Base-by-base conservation (phyloP, 2,329 filamentous ascomycete species). In the Fusarium drepaniforme region DNA sequence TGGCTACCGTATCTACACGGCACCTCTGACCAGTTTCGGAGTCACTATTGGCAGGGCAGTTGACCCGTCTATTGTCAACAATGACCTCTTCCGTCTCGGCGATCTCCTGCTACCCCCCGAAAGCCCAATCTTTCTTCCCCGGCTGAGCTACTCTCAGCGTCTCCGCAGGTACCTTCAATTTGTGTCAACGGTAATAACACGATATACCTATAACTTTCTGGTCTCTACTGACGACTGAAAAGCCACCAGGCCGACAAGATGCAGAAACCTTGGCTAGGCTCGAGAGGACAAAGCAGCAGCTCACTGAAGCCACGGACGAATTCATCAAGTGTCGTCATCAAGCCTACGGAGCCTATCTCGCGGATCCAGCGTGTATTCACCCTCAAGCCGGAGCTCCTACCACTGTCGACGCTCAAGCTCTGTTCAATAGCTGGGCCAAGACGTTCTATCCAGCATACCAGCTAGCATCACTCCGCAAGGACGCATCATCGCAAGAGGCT, bases 291-390 rank as follows among this genome's bases (percentile, higher is more conserved):
- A 44, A 44, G n/a, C 12, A 44, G 12, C n/a, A 44, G 40, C 40
- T 44, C n/a, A 44, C 12, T 23, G 40, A 44, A 8, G 40, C 40
- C 12, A 44, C n/a, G 12, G 7, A 44, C 21, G n/a, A 44, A 8
- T 44, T 44, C 40, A 44, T 44, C n/a, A 44, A 44, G n/a, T 44
- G 40, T 15, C 40, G 40, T 21, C 40, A 44, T 44, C 40, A 44
- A 44, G 40, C 40, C 13, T 44, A 44, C 12, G 40, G 40, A 8
- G 40, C 40, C 11, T 44, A 44, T 23, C 40, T 44, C 40, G 40
- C 40, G n/a, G 40, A 44, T 44, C 40, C 40, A 15, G n/a, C 40
- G 3, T 44, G 7, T 44, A 23, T 21, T 8, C 21, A 44, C 21
- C 12, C 40, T 13, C n/a, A 3, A 21, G 6, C 21, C 4, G 40